Percentiles rank a stretch among this genome's conserved stretches.
phyloP scores from a whole-genome alignment of 345 rosid species.

The Camelina laxa region DNA sequence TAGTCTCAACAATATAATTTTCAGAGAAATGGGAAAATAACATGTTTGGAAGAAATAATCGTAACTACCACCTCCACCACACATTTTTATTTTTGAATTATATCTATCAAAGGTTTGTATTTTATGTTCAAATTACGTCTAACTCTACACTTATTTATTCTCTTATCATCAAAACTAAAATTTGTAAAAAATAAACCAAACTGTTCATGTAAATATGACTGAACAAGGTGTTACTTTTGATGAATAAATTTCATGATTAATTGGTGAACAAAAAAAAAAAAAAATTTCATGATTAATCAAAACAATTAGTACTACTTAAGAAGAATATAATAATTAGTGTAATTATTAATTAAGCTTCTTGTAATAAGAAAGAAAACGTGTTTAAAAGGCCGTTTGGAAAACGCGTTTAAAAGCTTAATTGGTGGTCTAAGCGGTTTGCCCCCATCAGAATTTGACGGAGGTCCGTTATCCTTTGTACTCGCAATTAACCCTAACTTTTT shows the following conservation, averaged over 20 bases:
- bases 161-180: neutral
- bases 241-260: too few species aligned
- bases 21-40: neutral
- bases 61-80: constrained; percentile 7
- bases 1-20: too few species aligned
- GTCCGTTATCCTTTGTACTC: neutral
- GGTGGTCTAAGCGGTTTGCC: too few species aligned
- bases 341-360: too few species aligned
- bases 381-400: too few species aligned
- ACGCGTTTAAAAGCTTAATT: too few species aligned
- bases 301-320: too few species aligned
- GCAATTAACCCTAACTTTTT: constrained; percentile 35
- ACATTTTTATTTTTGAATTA: neutral
- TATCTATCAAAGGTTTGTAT: neutral
- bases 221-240: neutral
- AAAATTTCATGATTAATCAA: too few species aligned
- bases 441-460: too few species aligned
- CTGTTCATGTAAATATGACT: neutral
- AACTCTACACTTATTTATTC: neutral
- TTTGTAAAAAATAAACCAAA: neutral
- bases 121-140: neutral
- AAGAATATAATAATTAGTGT: too few species aligned
- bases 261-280: too few species aligned
- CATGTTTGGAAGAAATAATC: neutral
- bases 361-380: too few species aligned